A percentile compares a stretch with the other conserved stretches of the same genome.
phyloP scores from a whole-genome alignment of 176 grass and related monocot species.

The Elymus sibiricus region DNA sequence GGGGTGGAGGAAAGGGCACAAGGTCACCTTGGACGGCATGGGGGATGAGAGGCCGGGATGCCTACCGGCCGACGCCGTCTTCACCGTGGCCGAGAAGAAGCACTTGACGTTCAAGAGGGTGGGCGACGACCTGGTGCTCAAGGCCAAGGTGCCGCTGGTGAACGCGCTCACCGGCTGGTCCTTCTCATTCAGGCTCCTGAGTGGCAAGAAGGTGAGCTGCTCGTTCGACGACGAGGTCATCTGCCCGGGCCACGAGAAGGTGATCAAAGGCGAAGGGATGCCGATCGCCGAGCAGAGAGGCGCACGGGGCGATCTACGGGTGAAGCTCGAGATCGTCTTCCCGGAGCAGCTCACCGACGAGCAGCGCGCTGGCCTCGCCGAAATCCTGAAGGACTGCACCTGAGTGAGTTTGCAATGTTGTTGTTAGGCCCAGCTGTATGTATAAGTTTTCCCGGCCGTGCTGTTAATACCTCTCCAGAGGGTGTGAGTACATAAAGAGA shows the following conservation, averaged over 20 bases:
- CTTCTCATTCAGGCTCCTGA: conserved; percentile 71
- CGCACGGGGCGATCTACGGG: conserved; percentile 52
- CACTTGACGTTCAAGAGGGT: conserved; percentile 75
- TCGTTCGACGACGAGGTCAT: conserved; percentile 76
- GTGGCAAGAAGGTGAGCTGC: conserved; percentile 68
- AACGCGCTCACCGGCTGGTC: conserved; percentile 81
- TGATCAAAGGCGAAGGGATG: conserved; percentile 81
- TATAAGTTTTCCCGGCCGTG: conserved; percentile 45
- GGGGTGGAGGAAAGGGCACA: conserved; percentile 81
- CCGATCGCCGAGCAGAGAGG: conserved; percentile 51
- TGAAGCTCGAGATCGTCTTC: conserved; percentile 74
- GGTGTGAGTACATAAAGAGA: conserved; percentile 42
- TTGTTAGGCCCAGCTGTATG: conserved; percentile 22
- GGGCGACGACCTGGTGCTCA: conserved; percentile 82
- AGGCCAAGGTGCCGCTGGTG: conserved; percentile 78
- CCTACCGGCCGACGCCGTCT: conserved; percentile 59
- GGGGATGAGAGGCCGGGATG: conserved; percentile 72
- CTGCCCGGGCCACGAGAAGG: conserved; percentile 67
- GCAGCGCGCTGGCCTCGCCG: conserved; percentile 42
- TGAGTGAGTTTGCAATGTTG: conserved; percentile 20
- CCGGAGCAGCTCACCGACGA: conserved; percentile 64
- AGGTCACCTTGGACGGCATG: conserved; percentile 63
- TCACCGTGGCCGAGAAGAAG: conserved; percentile 68
- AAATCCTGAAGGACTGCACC: conserved; percentile 55
- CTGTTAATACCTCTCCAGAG: conserved; percentile 49